A percentile compares a stretch with the other conserved stretches of the same genome.
Evolutionary conservation across 1,284 basidiomycete genomes (phyloP).

Genomic region (Trichosporon sp.): DNA sequence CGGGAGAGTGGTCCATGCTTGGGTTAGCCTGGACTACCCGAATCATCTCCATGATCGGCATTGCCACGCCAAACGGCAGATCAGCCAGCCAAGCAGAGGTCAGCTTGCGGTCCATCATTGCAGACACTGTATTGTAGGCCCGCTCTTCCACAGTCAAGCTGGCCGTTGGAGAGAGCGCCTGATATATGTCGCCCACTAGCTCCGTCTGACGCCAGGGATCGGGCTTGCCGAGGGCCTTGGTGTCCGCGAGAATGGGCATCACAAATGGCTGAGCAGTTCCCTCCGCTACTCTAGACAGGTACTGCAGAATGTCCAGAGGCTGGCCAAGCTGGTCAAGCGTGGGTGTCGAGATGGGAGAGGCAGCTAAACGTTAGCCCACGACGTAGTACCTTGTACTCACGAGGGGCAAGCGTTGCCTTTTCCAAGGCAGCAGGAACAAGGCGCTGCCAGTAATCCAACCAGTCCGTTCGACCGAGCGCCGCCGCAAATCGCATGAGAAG

Average conservation of each 20-base stretch:
- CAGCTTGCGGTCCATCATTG: slow-evolving; percentile 56
- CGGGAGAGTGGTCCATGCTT: slow-evolving; percentile 62
- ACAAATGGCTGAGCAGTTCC: background rate
- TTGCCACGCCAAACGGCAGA: slow-evolving; percentile 63
- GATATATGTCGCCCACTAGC: slow-evolving; percentile 25
- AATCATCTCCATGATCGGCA: slow-evolving; percentile 76
- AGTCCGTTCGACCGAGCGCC: slow-evolving; percentile 61
- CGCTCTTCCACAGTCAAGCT: slow-evolving; percentile 26
- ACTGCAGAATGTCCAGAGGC: slow-evolving; percentile 47
- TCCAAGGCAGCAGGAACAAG: slow-evolving; percentile 56
- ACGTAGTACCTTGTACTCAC: background rate
- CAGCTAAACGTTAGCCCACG: slow-evolving; percentile 5
- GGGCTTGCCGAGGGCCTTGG: slow-evolving; percentile 19
- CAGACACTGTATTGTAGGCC: slow-evolving; percentile 52
- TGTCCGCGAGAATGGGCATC: background rate
- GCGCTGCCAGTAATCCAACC: slow-evolving; percentile 82
- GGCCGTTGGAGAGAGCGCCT: background rate
- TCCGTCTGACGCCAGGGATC: slow-evolving; percentile 23
- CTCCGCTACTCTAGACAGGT: slow-evolving; percentile 28
- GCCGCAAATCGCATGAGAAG: slow-evolving; percentile 64
- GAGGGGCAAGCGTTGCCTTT: background rate
- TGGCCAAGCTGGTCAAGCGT: slow-evolving; percentile 29
- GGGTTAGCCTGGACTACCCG: slow-evolving; percentile 74
- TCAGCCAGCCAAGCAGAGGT: slow-evolving; percentile 53
- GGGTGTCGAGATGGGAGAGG: slow-evolving; percentile 20